phyloP scores from a whole-genome alignment of 441 rosid genomes.

The Populus trichocarpa region DNA sequence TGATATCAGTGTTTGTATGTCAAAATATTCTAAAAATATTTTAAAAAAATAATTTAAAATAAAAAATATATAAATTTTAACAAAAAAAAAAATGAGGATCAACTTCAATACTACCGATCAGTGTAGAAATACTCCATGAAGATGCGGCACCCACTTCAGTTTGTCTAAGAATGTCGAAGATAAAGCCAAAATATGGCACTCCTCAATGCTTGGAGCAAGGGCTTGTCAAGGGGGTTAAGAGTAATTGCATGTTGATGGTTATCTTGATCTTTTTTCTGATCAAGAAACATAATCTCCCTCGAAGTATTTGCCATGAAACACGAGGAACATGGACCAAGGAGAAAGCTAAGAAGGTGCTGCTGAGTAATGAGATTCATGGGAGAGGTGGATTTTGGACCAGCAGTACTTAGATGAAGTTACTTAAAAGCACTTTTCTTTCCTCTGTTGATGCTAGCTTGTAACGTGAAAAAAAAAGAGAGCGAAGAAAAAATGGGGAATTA shows the following conservation, averaged over 20 bases:
- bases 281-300: background rate
- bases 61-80: too few relatives aligned
- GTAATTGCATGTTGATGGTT: background rate
- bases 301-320: too few relatives aligned
- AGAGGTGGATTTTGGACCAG: background rate
- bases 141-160: background rate
- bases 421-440: background rate
- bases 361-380: slow-evolving; percentile 15
- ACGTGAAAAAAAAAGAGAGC: slow-evolving; percentile 16
- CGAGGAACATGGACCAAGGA: background rate
- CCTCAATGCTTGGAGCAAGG: slow-evolving; percentile 7
- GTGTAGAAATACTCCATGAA: too few relatives aligned
- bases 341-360: background rate
- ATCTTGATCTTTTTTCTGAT: background rate
- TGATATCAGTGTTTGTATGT: background rate
- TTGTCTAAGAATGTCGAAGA: background rate
- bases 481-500: slow-evolving; percentile 1
- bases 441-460: slow-evolving; percentile 14
- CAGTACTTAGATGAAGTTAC: background rate
- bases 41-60: too few relatives aligned
- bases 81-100: too few relatives aligned
- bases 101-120: too few relatives aligned
- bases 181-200: background rate
- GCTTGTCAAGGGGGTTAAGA: background rate
- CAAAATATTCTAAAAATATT: too few relatives aligned